These are phyloP conservation scores for Aspergillus panamensis DNA, from an alignment of 495 filamentous ascomycete species.

Conservation along the genomic window DNA sequence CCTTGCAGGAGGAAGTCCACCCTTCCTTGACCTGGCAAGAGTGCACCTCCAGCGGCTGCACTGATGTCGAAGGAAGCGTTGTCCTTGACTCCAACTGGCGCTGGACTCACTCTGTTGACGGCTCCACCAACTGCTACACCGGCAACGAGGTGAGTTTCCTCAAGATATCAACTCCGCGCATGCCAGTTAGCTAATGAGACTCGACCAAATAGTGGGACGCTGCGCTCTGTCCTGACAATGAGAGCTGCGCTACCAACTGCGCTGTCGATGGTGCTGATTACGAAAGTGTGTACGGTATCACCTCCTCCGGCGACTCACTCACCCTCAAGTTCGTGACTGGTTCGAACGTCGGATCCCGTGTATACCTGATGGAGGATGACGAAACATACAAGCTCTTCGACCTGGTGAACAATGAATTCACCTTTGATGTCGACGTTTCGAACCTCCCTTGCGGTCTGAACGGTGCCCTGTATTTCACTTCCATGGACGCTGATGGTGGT, in stretches of 20 bases:
- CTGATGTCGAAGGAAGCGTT: constrained; percentile 48
- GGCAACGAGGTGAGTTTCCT: constrained; percentile 41
- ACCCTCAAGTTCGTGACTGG: constrained; percentile 52
- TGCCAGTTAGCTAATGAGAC: constrained; percentile 5
- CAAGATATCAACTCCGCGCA: neutral
- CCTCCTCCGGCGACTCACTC: constrained; percentile 46
- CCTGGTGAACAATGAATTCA: constrained; percentile 56
- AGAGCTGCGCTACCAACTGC: constrained; percentile 54
- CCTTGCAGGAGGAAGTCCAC: constrained; percentile 53
- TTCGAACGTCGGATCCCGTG: constrained; percentile 51
- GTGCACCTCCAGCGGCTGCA: constrained; percentile 53
- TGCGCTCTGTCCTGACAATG: constrained; percentile 49
- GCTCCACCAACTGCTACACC: constrained; percentile 61
- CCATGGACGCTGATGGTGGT: constrained; percentile 61
- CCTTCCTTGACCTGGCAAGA: constrained; percentile 55
- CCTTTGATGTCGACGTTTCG: constrained; percentile 64
- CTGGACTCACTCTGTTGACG: constrained; percentile 51
- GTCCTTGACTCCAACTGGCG: constrained; percentile 68
- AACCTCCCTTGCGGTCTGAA: constrained; percentile 64
- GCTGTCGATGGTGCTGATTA: constrained; percentile 61
- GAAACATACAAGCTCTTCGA: constrained; percentile 55
- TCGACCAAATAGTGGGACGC: constrained; percentile 40
- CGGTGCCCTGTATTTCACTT: constrained; percentile 62
- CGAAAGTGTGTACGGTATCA: constrained; percentile 50
- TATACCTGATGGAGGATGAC: constrained; percentile 53